A percentile compares a stretch with the other conserved stretches of the same genome.
Evolutionary conservation across 176 grass and related monocot genomes (phyloP).

Genomic region (Triticum turgidum): DNA sequence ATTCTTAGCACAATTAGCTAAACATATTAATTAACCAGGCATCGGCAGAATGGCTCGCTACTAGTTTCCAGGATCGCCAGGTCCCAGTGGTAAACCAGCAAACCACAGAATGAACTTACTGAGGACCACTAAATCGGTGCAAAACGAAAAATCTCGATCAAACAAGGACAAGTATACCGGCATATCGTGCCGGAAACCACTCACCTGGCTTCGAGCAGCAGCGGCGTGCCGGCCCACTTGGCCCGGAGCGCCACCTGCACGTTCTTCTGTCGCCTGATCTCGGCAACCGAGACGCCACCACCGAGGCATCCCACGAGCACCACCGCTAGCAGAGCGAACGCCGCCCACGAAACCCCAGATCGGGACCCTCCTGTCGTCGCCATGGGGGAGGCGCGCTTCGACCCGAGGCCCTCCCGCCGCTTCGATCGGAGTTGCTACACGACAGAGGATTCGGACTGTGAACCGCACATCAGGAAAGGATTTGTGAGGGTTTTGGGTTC

Average conservation of each 20-base stretch:
- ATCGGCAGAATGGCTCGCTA: neutral
- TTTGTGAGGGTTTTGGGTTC: neutral
- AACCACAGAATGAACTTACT: neutral
- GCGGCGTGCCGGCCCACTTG: constrained; percentile 83
- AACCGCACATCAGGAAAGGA: constrained; percentile 31
- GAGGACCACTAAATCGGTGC: neutral
- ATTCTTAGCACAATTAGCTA: neutral
- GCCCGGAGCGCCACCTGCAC: constrained; percentile 85
- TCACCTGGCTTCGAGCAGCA: constrained; percentile 87
- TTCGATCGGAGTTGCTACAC: constrained; percentile 31
- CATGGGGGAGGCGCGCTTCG: constrained; percentile 27
- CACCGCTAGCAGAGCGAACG: constrained; percentile 3
- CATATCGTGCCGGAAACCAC: neutral
- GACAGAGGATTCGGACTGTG: neutral
- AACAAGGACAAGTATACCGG: neutral
- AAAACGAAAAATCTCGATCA: neutral
- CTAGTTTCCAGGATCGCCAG: neutral
- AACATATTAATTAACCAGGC: neutral
- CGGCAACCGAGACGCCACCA: constrained; percentile 9
- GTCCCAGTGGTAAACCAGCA: neutral
- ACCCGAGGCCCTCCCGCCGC: neutral
- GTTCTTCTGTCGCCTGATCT: constrained; percentile 77
- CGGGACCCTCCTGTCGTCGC: constrained; percentile 23
- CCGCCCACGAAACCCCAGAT: constrained; percentile 32
- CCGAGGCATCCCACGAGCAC: constrained; percentile 36